Conservation (phyloP, 2,329 filamentous ascomycete species). For the Diplodia seriata region DNA sequence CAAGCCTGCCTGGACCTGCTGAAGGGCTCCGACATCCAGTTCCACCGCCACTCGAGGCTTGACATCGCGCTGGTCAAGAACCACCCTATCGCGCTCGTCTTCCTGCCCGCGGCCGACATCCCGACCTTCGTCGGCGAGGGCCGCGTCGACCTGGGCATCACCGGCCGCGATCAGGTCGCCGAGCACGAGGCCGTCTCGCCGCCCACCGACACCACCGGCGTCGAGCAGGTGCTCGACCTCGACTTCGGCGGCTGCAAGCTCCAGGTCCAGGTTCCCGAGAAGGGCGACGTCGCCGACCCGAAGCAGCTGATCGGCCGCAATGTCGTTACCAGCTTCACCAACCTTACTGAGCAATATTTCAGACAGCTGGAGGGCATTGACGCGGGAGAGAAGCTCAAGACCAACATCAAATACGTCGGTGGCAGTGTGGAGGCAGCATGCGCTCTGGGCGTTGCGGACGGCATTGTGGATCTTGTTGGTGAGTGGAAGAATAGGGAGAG, state of each 20-base stretch:
- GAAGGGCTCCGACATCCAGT: slow-evolving; percentile 93
- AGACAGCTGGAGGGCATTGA: slow-evolving; percentile 69
- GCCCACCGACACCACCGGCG: slow-evolving; percentile 57
- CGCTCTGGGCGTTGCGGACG: slow-evolving; percentile 92
- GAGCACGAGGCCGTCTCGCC: slow-evolving; percentile 77
- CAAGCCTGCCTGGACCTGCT: slow-evolving; percentile 88
- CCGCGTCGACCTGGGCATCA: slow-evolving; percentile 91
- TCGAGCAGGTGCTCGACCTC: slow-evolving; percentile 87
- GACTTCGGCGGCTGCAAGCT: slow-evolving; percentile 90
- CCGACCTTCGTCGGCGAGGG: slow-evolving; percentile 97
- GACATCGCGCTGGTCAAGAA: slow-evolving; percentile 99
- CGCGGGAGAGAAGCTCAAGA: slow-evolving; percentile 62
- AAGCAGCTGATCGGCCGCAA: slow-evolving; percentile 88
- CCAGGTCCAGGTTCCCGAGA: slow-evolving; percentile 95
- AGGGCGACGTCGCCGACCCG: slow-evolving; percentile 72
- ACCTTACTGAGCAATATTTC: slow-evolving; percentile 84
- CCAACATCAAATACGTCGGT: slow-evolving; percentile 91
- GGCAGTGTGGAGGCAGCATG: slow-evolving; percentile 98
- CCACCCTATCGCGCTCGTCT: slow-evolving; percentile 91
- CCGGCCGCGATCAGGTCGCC: slow-evolving; percentile 87
- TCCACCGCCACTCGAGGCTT: slow-evolving; percentile 90
- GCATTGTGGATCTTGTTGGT: slow-evolving; percentile 97
- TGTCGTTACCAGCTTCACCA: slow-evolving; percentile 93
- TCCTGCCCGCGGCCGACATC: slow-evolving; percentile 96
- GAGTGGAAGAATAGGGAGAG: slow-evolving; percentile 49